Conservation (phyloP, 169 alveolate species). For the Eimeria necatrix region DNA sequence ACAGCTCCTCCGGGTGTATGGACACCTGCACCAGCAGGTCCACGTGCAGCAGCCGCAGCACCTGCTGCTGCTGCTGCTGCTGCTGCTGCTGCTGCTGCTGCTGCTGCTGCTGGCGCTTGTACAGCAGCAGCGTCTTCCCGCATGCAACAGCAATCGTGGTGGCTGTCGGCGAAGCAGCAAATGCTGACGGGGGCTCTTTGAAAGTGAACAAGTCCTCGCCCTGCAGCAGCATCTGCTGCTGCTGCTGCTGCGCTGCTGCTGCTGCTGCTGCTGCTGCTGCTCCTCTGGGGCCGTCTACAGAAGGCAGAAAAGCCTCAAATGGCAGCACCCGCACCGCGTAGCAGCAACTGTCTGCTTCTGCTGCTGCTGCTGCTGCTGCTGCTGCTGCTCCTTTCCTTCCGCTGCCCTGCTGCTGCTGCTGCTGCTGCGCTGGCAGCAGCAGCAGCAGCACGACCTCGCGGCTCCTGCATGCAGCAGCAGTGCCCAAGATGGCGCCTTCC, state of each 20-base stretch:
- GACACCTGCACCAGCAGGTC: slow-evolving; percentile 77
- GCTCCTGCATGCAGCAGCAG: slow-evolving; percentile 37
- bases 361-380: slow-evolving; percentile 16
- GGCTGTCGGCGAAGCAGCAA: slow-evolving; percentile 48
- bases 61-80: slow-evolving; percentile 61
- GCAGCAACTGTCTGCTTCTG: not conserved
- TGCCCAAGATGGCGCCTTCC: not conserved
- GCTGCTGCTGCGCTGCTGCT: not conserved
- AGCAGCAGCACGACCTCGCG: slow-evolving; percentile 51
- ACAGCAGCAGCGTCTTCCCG: slow-evolving; percentile 62
- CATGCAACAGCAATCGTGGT: slow-evolving; percentile 58
- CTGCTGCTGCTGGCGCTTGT: slow-evolving; percentile 38
- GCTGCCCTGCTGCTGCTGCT: slow-evolving; percentile 3
- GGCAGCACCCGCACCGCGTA: slow-evolving; percentile 25
- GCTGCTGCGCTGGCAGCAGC: slow-evolving; percentile 58
- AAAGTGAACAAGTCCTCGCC: slow-evolving; percentile 9
- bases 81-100: slow-evolving; percentile 47
- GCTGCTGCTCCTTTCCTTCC: not conserved
- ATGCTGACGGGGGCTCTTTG: slow-evolving; percentile 43
- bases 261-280: slow-evolving; percentile 23
- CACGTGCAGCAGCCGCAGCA: slow-evolving; percentile 63
- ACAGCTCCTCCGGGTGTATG: slow-evolving; percentile 75
- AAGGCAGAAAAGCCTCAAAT: not conserved
- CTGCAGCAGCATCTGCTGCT: not conserved
- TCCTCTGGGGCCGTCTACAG: not conserved